Evolutionary conservation across 257 asterid species (phyloP).

Genomic region (Petrea volubilis): DNA sequence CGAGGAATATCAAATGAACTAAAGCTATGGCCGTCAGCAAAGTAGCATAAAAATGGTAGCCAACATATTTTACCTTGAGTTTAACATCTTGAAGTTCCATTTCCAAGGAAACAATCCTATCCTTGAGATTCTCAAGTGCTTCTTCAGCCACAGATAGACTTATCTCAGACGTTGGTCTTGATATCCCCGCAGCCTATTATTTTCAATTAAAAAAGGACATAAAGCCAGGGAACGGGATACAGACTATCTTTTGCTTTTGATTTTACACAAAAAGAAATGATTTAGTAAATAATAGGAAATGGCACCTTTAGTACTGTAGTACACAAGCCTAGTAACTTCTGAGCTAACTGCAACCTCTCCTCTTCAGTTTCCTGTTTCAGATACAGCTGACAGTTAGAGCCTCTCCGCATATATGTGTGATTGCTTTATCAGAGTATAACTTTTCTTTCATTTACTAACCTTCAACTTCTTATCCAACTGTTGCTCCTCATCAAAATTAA

Average conservation of each 20-base stretch:
- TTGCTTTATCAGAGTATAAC: not conserved
- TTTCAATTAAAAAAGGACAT: slow-evolving; percentile 15
- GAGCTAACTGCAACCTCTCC: slow-evolving; percentile 86
- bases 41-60: not conserved
- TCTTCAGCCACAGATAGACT: slow-evolving; percentile 68
- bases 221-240: too few relatives aligned
- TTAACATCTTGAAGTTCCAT: slow-evolving; percentile 76
- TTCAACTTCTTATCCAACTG: slow-evolving; percentile 59
- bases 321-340: slow-evolving; percentile 77
- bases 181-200: slow-evolving; percentile 85
- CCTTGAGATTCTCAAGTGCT: slow-evolving; percentile 75
- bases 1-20: too few relatives aligned
- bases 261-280: not conserved
- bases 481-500: slow-evolving; percentile 80
- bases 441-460: slow-evolving; percentile 42
- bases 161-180: slow-evolving; percentile 57
- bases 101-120: slow-evolving; percentile 55
- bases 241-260: not conserved
- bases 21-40: too few relatives aligned
- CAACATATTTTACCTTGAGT: slow-evolving; percentile 57
- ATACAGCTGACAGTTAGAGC: slow-evolving; percentile 13
- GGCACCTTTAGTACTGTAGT: slow-evolving; percentile 72
- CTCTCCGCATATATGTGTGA: not conserved
- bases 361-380: slow-evolving; percentile 80
- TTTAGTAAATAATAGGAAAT: not conserved